Evolutionary conservation across 2,329 filamentous ascomycete species (phyloP), one percentile per base, ranked within the genome.

Genomic region (Claviceps citrina): DNA sequence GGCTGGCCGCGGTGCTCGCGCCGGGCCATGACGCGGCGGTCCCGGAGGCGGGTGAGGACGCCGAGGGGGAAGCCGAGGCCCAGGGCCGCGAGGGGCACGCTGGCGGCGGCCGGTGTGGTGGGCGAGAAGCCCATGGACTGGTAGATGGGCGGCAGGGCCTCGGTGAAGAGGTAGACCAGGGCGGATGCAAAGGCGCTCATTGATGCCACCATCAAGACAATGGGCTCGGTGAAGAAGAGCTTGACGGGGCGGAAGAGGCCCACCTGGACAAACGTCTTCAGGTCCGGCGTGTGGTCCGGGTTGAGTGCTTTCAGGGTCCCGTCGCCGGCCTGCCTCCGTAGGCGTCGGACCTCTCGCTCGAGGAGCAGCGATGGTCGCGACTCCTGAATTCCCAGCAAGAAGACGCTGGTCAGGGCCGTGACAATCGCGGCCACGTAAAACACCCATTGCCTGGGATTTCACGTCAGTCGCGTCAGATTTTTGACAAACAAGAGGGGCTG

Each of bases 161-260:
- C 35, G n/a, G 35, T 30, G 35, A 37, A 37, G 8, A 37, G 25
- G 25, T 37, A 37, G 4, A 37, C 22, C 7, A 37, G 16, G 18
- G 25, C 35, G 3, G 35, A 20, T 5, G 35, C 35, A 12, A 37
- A 37, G 7, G 35, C 35, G 35, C 35, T 37, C 13, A 37, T 37
- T 9, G 26, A 9, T 18, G 35, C 8, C 3, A 37, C 35, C 35
- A 37, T 30, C 25, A 37, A 37, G 26, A 37, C 35, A 15, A 37
- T 37, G 16, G 35, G 35, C 26, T 37, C 35, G 18, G 35, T 37
- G 35, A 37, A 37, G 26, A 37, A 37, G 15, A 37, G 35, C 26
- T 15, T 13, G 18, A 37, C 4, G 13, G 35, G 35, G 10, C 35
- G 35, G 9, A 20, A 37, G 4, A 37, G 26, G 10, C 25, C 35